Base-by-base conservation (phyloP, 2,329 filamentous ascomycete species). In the Pseudocercospora crystallina region DNA sequence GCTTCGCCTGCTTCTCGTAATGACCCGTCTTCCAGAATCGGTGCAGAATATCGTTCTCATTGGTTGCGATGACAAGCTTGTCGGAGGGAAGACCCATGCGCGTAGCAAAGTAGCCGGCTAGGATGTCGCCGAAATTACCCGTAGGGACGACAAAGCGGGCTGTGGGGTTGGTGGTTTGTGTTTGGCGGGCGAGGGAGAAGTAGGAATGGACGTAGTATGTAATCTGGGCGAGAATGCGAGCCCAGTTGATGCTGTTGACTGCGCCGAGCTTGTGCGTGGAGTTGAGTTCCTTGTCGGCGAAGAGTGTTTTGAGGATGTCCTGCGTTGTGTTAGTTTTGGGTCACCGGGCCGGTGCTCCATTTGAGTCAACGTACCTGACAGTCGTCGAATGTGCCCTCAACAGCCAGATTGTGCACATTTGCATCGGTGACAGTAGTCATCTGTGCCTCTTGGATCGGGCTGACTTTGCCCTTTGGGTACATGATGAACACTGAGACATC, bases 191-290 rank as follows among this genome's bases (percentile, higher is more conserved):
- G 31, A 99, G 83, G 11, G 85, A 76, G 73, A 96, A 96, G 79
- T 97, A 97, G 10, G 94, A 85, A 72, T 94, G 80, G 77, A 96
- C 95, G 79, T 96, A 99, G 80, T 96, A 97, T 54, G 89, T 90
- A 58, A 95, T 96, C 75, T 99, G 94, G 10, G 94, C 92, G 33
- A 99, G 81, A 61, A 99, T 97, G 62, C 94, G 82, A 2, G 91
- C 88, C 82, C 87, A 96, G 76, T 97, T 97, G 75, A 97, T 97
- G 39, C 88, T 94, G 77, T 97, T 97, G 61, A 97, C 90, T 37
- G 94, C 92, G 35, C 88, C 92, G 37, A 97, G 85, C 61, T 89
- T 90, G 66, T 92, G 83, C 2, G 82, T 84, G 61, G 80, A 76
- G 77, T 97, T 97, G 69, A 89, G 87, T 48, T 90, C 84, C 2